Conservation (phyloP, 106 monocot species). For the Dendrobium nobile region DNA sequence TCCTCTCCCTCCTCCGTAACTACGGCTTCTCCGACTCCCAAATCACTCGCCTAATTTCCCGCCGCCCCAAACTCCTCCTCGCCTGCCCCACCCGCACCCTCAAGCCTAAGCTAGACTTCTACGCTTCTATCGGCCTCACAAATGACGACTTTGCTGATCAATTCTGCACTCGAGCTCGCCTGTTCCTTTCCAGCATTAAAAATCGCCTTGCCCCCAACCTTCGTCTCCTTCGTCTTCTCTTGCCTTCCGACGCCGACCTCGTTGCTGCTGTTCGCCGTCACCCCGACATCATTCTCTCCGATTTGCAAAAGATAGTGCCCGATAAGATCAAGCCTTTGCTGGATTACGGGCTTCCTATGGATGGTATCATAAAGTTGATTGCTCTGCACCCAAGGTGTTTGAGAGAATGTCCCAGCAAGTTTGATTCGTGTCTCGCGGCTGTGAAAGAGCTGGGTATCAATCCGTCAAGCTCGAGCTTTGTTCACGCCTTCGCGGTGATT, state of each 20-base stretch:
- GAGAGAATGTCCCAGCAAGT: neutral
- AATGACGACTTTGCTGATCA: slow-evolving; percentile 7
- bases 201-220: slow-evolving; percentile 6
- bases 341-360: slow-evolving; percentile 7
- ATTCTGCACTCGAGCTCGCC: slow-evolving; percentile 6
- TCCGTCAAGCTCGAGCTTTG: slow-evolving; percentile 18
- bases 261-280: slow-evolving; percentile 3
- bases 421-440: neutral
- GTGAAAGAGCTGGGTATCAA: slow-evolving; percentile 15
- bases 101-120: slow-evolving; percentile 46
- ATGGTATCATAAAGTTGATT: slow-evolving; percentile 9
- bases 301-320: slow-evolving; percentile 1
- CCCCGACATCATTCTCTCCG: slow-evolving; percentile 3
- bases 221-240: slow-evolving; percentile 8
- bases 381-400: slow-evolving; percentile 1
- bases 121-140: slow-evolving; percentile 20
- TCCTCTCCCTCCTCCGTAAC: slow-evolving; percentile 23
- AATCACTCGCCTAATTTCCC: slow-evolving; percentile 22
- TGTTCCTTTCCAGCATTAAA: slow-evolving; percentile 16
- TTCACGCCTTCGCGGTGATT: slow-evolving; percentile 16
- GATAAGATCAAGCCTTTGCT: slow-evolving; percentile 11
- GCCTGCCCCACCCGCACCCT: slow-evolving; percentile 20
- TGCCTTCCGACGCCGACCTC: slow-evolving; percentile 8
- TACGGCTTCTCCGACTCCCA: slow-evolving; percentile 29
- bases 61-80: slow-evolving; percentile 24